phyloP scores from a whole-genome alignment of 2,329 filamentous ascomycete genomes.

The Nannizzia gypsea region DNA sequence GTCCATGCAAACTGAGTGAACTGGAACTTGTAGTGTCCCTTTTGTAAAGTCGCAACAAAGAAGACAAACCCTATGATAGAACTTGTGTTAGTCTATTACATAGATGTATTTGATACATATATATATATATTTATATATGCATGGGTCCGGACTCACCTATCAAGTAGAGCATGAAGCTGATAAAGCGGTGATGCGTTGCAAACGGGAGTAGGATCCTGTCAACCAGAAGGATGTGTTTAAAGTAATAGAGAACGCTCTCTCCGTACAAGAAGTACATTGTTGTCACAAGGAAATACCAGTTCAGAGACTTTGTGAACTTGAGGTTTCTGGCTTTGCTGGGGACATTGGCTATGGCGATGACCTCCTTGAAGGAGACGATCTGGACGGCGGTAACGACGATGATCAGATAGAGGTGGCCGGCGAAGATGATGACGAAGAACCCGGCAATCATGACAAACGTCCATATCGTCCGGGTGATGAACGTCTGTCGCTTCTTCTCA shows the following conservation, averaged over 20 bases:
- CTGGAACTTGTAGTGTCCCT: constrained; percentile 94
- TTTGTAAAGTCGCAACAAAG: constrained; percentile 88
- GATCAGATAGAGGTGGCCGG: constrained; percentile 95
- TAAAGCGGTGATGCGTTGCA: constrained; percentile 94
- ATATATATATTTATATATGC: not conserved
- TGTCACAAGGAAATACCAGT: constrained; percentile 98
- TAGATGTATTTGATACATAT: not conserved
- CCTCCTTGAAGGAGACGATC: constrained; percentile 97
- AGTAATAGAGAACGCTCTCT: constrained; percentile 98
- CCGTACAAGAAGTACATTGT: constrained; percentile 99
- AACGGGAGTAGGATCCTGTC: constrained; percentile 86
- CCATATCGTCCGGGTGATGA: constrained; percentile 94
- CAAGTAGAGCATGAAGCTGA: constrained; percentile 95
- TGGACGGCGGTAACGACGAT: constrained; percentile 84
- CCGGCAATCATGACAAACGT: constrained; percentile 91
- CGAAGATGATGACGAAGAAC: constrained; percentile 88
- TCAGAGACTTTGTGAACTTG: constrained; percentile 87
- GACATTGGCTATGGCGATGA: constrained; percentile 93
- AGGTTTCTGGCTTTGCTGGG: constrained; percentile 83
- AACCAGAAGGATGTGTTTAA: constrained; percentile 95
- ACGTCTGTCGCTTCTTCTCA: constrained; percentile 98
- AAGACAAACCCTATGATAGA: constrained; percentile 77
- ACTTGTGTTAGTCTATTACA: constrained; percentile 1
- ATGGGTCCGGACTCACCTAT: constrained; percentile 54
- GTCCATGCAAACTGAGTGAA: constrained; percentile 99